Evolutionary conservation across 768 basidiomycete species (phyloP).

Genomic region (Tulasnella sp.): DNA sequence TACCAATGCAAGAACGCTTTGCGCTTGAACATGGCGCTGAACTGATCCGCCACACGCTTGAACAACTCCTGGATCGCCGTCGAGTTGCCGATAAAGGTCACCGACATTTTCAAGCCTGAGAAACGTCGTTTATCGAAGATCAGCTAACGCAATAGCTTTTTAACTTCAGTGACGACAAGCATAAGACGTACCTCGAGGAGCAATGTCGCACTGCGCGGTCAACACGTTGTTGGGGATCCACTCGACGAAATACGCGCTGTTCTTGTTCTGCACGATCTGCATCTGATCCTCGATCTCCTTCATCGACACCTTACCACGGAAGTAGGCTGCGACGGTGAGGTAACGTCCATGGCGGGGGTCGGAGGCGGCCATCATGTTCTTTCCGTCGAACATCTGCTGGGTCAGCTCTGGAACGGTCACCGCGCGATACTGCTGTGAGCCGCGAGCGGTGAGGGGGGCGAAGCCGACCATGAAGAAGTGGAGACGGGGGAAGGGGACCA

Average conservation of each 20-base stretch:
- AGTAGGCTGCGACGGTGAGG: slow-evolving; percentile 93
- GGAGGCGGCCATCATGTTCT: slow-evolving; percentile 99
- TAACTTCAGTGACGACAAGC: slow-evolving; percentile 96
- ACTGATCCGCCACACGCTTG: slow-evolving; percentile 97
- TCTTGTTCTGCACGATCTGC: slow-evolving; percentile 95
- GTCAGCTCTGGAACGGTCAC: slow-evolving; percentile 97
- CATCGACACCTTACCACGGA: slow-evolving; percentile 99
- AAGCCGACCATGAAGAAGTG: slow-evolving; percentile 99
- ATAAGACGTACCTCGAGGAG: slow-evolving; percentile 88
- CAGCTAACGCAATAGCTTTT: slow-evolving; percentile 43
- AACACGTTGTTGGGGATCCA: slow-evolving; percentile 99
- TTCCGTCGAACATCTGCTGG: slow-evolving; percentile 98
- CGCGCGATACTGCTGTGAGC: slow-evolving; percentile 90
- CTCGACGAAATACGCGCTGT: slow-evolving; percentile 96
- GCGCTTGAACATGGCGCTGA: slow-evolving; percentile 45
- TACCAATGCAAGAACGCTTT: slow-evolving; percentile 99
- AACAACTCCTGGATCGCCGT: slow-evolving; percentile 96
- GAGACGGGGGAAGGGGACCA: slow-evolving; percentile 99
- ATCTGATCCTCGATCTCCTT: slow-evolving; percentile 99
- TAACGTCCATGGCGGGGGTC: slow-evolving; percentile 96
- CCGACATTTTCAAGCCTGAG: slow-evolving; percentile 87
- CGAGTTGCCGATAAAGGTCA: slow-evolving; percentile 95
- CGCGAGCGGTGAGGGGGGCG: slow-evolving; percentile 87
- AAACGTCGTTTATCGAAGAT: slow-evolving; percentile 98
- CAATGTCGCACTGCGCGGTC: slow-evolving; percentile 95